Conservation (phyloP, 352 stramenopile species). For the Thalassiosira exigua region DNA sequence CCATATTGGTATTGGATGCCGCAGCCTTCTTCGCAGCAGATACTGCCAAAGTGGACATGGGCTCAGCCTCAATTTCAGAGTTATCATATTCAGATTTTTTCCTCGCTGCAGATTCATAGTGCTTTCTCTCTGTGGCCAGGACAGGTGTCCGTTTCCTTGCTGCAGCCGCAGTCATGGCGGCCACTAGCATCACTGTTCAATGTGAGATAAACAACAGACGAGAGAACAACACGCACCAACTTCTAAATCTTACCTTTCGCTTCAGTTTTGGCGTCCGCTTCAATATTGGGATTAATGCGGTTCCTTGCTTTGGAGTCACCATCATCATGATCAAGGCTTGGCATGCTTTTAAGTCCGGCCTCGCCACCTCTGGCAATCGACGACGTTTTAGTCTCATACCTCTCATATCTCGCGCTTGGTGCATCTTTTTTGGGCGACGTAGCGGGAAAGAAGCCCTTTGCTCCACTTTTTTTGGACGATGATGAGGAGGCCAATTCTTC, state of each 20-base stretch:
- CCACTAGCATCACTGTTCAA: conserved; percentile 1
- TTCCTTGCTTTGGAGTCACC: neutral
- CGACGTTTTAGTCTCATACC: conserved; percentile 8
- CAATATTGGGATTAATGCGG: conserved; percentile 19
- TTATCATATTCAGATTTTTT: conserved; percentile 1
- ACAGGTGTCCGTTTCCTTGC: neutral
- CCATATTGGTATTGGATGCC: neutral
- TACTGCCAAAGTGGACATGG: neutral
- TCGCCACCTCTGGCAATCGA: conserved; percentile 3
- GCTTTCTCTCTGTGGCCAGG: neutral
- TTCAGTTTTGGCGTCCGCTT: conserved; percentile 22
- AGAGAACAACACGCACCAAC: neutral
- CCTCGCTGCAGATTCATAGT: neutral
- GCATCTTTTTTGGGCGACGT: conserved; percentile 11
- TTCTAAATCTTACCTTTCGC: conserved; percentile 12
- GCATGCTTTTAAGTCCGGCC: neutral
- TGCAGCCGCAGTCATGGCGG: neutral
- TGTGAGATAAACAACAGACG: neutral
- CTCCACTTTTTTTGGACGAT: neutral
- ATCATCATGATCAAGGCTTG: neutral
- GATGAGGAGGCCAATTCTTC: too few species aligned
- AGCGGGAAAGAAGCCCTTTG: conserved; percentile 26
- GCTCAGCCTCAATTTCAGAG: neutral
- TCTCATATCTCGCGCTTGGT: conserved; percentile 16
- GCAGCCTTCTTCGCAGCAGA: neutral